Evolutionary conservation across 192 early-diverging fungal genomes (phyloP).

Genomic region (Rhizoclosmatium sp.): DNA sequence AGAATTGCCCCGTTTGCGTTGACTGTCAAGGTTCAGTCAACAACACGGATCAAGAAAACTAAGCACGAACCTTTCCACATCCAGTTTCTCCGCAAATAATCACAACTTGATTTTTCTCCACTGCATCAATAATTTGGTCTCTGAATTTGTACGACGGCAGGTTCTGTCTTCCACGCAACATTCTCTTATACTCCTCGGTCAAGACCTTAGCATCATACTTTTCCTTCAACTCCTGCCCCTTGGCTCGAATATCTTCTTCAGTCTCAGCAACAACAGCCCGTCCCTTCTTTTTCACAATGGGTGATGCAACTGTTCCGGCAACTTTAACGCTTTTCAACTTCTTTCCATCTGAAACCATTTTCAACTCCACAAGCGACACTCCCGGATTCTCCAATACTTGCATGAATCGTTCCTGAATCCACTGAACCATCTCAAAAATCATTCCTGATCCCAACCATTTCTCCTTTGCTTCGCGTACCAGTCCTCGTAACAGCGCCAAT

Average conservation of each 20-base stretch:
- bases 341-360: not conserved
- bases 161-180: conserved; percentile 55
- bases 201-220: conserved; percentile 18
- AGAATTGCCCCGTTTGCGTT: conserved; percentile 72
- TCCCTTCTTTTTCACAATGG: not conserved
- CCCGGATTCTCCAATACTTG: conserved; percentile 34
- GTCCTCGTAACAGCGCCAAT: conserved; percentile 32
- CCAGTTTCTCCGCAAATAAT: conserved; percentile 84
- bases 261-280: not conserved
- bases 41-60: conserved; percentile 2
- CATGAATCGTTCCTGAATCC: conserved; percentile 46
- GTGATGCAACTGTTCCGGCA: not conserved
- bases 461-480: conserved; percentile 20
- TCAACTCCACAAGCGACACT: conserved; percentile 21
- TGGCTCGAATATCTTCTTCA: not conserved
- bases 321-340: not conserved
- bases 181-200: conserved; percentile 32
- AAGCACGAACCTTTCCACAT: conserved; percentile 20
- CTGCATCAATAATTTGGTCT: conserved; percentile 57
- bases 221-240: conserved; percentile 12
- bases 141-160: conserved; percentile 70
- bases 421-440: conserved; percentile 47
- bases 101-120: conserved; percentile 60
- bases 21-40: conserved; percentile 38
- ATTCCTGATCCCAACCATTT: conserved; percentile 44